These are phyloP conservation scores for Tillandsia fasciculata DNA, from an alignment of 176 grass and related monocot genomes.

Conservation along the genomic window DNA sequence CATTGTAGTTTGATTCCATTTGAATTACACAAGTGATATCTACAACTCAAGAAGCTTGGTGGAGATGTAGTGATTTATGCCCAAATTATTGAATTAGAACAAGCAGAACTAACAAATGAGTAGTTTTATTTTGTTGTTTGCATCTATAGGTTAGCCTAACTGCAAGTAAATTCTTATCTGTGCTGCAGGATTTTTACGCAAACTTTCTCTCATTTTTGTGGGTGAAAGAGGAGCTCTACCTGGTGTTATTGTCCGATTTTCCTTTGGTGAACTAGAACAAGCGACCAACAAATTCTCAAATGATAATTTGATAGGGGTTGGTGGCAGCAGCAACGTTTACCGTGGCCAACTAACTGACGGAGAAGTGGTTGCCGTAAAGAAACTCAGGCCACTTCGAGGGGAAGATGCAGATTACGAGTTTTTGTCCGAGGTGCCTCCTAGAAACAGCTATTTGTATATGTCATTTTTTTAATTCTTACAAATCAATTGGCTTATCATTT, in stretches of 20 bases:
- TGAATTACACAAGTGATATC: neutral
- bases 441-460: neutral
- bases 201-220: slow-evolving; percentile 25
- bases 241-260: slow-evolving; percentile 50
- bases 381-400: slow-evolving; percentile 55
- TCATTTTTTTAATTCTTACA: neutral
- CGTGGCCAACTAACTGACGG: slow-evolving; percentile 58
- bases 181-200: slow-evolving; percentile 44
- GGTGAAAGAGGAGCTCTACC: slow-evolving; percentile 33
- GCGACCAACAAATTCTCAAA: slow-evolving; percentile 62
- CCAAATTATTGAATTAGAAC: neutral
- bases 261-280: slow-evolving; percentile 65
- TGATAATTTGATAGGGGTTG: slow-evolving; percentile 54
- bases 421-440: slow-evolving; percentile 52
- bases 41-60: neutral
- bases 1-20: neutral
- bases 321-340: slow-evolving; percentile 81
- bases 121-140: slow-evolving; percentile 6
- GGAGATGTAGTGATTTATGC: neutral
- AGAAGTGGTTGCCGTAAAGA: slow-evolving; percentile 76
- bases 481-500: neutral
- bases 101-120: neutral
- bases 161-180: neutral
- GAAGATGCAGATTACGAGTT: slow-evolving; percentile 67
- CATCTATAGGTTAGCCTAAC: slow-evolving; percentile 4